Conservation (phyloP, 2,329 filamentous ascomycete genomes). For the Cladosporium austrohemisphaericum region DNA sequence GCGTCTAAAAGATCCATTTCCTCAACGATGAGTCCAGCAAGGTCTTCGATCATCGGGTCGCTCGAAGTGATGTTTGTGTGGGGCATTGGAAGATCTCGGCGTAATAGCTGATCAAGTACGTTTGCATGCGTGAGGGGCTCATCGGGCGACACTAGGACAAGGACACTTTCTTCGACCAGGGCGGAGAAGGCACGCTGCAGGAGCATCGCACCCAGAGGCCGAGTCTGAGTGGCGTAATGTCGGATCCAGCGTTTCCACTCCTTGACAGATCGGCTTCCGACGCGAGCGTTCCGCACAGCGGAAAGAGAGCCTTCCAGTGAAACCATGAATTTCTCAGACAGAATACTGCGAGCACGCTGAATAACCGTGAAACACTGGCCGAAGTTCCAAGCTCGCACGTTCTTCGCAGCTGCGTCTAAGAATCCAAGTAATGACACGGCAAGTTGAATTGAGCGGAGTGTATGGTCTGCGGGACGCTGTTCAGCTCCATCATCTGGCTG, state of each 20-base stretch:
- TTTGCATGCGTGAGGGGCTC: slow-evolving; percentile 19
- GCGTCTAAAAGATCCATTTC: slow-evolving; percentile 85
- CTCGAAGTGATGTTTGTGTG: slow-evolving; percentile 38
- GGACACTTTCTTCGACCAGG: slow-evolving; percentile 55
- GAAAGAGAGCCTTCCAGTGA: slow-evolving; percentile 87
- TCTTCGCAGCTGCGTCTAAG: slow-evolving; percentile 72
- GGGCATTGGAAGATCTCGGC: slow-evolving; percentile 28
- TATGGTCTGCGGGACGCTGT: slow-evolving; percentile 14
- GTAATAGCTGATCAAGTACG: slow-evolving; percentile 30
- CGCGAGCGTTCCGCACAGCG: slow-evolving; percentile 75
- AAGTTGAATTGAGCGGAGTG: slow-evolving; percentile 56
- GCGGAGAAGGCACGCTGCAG: slow-evolving; percentile 85
- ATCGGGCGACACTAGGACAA: slow-evolving; percentile 23
- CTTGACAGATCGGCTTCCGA: slow-evolving; percentile 61
- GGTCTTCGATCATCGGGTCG: slow-evolving; percentile 50
- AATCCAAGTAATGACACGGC: slow-evolving; percentile 87
- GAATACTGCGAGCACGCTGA: slow-evolving; percentile 64
- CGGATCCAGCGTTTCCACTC: slow-evolving; percentile 87
- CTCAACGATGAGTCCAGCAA: slow-evolving; percentile 71
- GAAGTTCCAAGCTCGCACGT: slow-evolving; percentile 76
- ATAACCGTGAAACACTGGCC: slow-evolving; percentile 71
- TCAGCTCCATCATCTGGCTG: slow-evolving; percentile 23
- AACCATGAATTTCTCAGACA: slow-evolving; percentile 81
- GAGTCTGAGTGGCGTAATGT: slow-evolving; percentile 73
- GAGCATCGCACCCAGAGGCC: slow-evolving; percentile 86